These are phyloP conservation scores for Chlorophyllum brunneum DNA, from an alignment of 768 basidiomycete genomes.

Conservation along the genomic window DNA sequence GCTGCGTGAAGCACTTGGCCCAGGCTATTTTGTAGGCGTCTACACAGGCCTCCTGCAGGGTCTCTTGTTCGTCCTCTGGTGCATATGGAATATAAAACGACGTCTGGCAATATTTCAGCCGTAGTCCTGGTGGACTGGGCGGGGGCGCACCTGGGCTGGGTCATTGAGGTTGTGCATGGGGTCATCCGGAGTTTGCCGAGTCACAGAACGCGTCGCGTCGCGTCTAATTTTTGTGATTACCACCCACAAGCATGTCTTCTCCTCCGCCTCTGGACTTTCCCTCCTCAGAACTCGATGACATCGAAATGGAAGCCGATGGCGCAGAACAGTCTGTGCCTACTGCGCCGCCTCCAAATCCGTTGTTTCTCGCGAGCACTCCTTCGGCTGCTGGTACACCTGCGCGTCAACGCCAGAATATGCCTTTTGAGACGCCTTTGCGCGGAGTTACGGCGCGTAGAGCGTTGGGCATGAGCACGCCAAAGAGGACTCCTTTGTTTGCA, in stretches of 20 bases:
- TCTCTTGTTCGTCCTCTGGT: not conserved
- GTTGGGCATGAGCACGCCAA: constrained; percentile 53
- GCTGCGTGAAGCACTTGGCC: constrained; percentile 51
- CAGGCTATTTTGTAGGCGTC: constrained; percentile 54
- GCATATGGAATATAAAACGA: constrained; percentile 12
- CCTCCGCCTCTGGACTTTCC: constrained; percentile 64
- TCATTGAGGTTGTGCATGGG: constrained; percentile 3
- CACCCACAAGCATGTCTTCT: constrained; percentile 48
- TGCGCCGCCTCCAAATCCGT: constrained; percentile 38
- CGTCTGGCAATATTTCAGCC: not conserved
- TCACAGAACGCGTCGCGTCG: constrained; percentile 49
- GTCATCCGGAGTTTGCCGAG: constrained; percentile 1
- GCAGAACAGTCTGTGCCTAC: constrained; percentile 25
- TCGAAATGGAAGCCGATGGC: constrained; percentile 43
- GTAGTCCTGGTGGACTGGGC: no score
- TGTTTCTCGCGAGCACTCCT: constrained; percentile 54
- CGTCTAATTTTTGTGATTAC: constrained; percentile 26
- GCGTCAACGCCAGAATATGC: constrained; percentile 32
- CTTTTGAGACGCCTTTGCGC: constrained; percentile 44
- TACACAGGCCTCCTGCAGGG: constrained; percentile 28
- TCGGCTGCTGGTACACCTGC: constrained; percentile 49
- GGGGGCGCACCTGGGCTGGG: not conserved
- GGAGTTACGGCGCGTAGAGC: constrained; percentile 48
- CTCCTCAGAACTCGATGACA: constrained; percentile 54
- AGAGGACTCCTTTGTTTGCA: constrained; percentile 48